phyloP scores from a whole-genome alignment of 169 alveolate genomes.

The Cryptosporidium sp. region DNA sequence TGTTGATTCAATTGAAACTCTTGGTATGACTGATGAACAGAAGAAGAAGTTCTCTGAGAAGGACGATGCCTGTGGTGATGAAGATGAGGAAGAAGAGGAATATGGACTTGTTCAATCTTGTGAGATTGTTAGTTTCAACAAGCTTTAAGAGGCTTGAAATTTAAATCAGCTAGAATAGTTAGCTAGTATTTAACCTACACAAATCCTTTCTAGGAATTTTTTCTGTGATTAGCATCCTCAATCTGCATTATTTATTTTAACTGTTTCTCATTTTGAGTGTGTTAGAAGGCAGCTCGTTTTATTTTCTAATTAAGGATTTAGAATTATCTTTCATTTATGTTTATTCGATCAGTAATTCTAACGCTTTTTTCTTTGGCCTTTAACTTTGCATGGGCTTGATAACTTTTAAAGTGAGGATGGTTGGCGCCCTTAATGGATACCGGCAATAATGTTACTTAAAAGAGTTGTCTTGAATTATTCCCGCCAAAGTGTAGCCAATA shows the following conservation, averaged over 20 bases:
- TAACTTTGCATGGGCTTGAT: neutral
- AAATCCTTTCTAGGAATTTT: neutral
- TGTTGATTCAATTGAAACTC: slow-evolving; percentile 62
- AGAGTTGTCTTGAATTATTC: slow-evolving; percentile 58
- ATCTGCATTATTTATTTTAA: neutral
- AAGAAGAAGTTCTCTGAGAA: slow-evolving; percentile 43
- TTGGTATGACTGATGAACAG: slow-evolving; percentile 74
- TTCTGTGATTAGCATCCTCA: neutral
- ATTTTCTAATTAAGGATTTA: neutral
- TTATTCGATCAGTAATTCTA: neutral
- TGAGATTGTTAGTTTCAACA: slow-evolving; percentile 71
- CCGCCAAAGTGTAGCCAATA: slow-evolving; percentile 26
- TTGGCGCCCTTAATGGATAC: slow-evolving; percentile 28
- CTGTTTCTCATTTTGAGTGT: neutral
- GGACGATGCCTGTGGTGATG: slow-evolving; percentile 38
- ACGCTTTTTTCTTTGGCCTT: neutral
- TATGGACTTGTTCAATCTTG: slow-evolving; percentile 72
- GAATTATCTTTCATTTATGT: no score
- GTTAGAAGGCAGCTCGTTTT: neutral
- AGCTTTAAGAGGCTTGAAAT: slow-evolving; percentile 5
- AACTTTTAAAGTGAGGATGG: neutral
- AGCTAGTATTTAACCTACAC: neutral
- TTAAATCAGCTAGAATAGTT: neutral
- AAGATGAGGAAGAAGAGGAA: slow-evolving; percentile 58
- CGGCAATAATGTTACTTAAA: slow-evolving; percentile 2